These are phyloP conservation scores for Fusarium staphyleae DNA, from an alignment of 2,329 filamentous ascomycete genomes.

Conservation along the genomic window DNA sequence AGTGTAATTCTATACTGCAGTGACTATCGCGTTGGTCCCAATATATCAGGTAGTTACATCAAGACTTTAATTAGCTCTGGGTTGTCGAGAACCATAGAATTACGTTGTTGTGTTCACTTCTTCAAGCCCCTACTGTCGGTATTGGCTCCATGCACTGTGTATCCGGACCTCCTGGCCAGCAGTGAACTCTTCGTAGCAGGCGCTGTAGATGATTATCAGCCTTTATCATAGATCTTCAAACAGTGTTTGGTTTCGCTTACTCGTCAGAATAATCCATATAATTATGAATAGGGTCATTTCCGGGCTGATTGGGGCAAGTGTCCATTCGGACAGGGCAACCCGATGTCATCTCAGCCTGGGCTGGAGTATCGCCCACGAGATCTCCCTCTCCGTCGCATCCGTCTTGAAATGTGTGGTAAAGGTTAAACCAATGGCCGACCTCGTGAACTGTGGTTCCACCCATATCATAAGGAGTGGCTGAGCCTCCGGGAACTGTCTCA, in stretches of 20 bases:
- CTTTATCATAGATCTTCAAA: accelerated
- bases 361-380: conserved; percentile 51
- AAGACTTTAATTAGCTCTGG: too few species aligned
- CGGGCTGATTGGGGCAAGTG: conserved; percentile 44
- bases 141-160: conserved; percentile 33
- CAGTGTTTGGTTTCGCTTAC: conserved; percentile 31
- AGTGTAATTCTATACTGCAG: too few species aligned
- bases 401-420: conserved; percentile 52
- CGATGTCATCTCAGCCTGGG: conserved; percentile 42
- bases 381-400: conserved; percentile 47
- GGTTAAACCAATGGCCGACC: conserved; percentile 53
- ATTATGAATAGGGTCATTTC: conserved; percentile 48
- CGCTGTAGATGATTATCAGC: background rate
- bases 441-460: conserved; percentile 46
- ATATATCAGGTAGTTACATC: too few species aligned
- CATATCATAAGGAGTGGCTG: conserved; percentile 43
- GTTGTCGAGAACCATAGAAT: too few species aligned
- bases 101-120: too few species aligned
- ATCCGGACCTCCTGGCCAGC: conserved; percentile 32
- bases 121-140: conserved; percentile 15
- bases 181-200: conserved; percentile 38
- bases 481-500: conserved; percentile 49
- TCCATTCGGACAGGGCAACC: conserved; percentile 49
- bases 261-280: conserved; percentile 53
- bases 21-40: too few species aligned